Percentiles rank a stretch among this genome's conserved stretches.
phyloP scores from a whole-genome alignment of 2,329 filamentous ascomycete genomes.

The Tolypocladium endophyticum region DNA sequence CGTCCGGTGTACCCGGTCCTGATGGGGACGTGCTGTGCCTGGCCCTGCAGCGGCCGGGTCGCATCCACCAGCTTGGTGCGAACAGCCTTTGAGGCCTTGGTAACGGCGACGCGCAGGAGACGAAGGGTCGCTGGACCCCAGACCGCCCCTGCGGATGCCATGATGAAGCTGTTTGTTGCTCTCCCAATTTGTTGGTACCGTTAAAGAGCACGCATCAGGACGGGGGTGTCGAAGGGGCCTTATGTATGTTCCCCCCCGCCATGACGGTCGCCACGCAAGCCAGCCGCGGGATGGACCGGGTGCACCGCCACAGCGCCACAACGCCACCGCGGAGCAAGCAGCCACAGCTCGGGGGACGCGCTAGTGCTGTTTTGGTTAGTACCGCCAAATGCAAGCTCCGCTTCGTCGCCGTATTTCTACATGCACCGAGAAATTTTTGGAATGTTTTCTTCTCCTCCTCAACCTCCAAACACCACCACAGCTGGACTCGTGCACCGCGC shows the following conservation, averaged over 20 bases:
- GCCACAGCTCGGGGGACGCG: not conserved
- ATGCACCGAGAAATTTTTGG: not conserved
- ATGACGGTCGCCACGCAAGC: constrained; percentile 11
- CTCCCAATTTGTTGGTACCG: constrained; percentile 3
- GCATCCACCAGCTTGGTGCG: constrained; percentile 37
- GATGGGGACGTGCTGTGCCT: constrained; percentile 35
- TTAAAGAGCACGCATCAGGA: no score
- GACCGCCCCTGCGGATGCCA: constrained; percentile 46
- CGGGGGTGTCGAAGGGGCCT: not conserved
- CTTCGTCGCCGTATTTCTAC: not conserved
- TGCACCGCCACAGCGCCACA: constrained; percentile 24
- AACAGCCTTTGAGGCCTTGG: constrained; percentile 39
- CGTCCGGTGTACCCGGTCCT: constrained; percentile 27
- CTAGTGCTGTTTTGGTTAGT: not conserved
- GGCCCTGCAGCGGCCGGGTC: constrained; percentile 31
- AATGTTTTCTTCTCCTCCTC: constrained; percentile 8
- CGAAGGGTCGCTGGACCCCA: constrained; percentile 47
- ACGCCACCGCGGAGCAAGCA: not conserved
- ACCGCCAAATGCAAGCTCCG: not conserved
- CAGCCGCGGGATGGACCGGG: constrained; percentile 10
- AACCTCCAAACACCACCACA: constrained; percentile 10
- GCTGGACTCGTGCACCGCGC: not conserved
- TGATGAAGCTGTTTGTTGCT: constrained; percentile 13
- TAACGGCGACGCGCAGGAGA: constrained; percentile 40
- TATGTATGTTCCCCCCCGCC: not conserved